Base-by-base conservation (phyloP, 169 alveolate genomes). In the Cryptosporidium tyzzeri region DNA sequence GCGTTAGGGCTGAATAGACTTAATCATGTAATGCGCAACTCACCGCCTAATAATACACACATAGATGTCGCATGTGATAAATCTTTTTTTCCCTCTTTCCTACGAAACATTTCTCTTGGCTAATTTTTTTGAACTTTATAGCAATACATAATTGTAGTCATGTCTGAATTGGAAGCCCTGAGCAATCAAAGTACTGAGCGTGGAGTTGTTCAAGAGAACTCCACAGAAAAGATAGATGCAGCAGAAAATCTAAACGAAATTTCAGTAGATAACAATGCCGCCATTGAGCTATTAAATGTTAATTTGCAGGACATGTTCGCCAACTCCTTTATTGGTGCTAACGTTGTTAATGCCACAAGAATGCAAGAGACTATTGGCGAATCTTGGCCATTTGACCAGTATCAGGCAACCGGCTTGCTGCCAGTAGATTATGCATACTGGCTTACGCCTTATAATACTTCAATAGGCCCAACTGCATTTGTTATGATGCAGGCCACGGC, bases 401-500 rank as follows among this genome's bases (percentile, higher is more conserved):
- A 86, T 35, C 92, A 86, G 31, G 91, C 92, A 23, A 86, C 91
- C 5, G 85, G 85, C 12, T 65, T 86, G 33, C 50, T 73, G 14
- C 92, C 92, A 7, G 92, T 86, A 12, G 92, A 86, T 75, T 86
- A 86, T 75, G 84, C 85, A 14, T 86, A 86, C 75, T 86, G 91
- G 91, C 41, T 67, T n/a, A 68, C 86, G 18, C 86, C 84, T 12
- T 68, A 71, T 44, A 68, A 86, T n/a, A 86, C 92, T 14, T 71
- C 85, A 5, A 70, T 75, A 21, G 92, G 92, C 6, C 86, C 91
- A 33, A 71, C 92, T 35, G 86, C 85, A 70, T 86, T 68, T 41
- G 86, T 86, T 16, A 70, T 70, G 86, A 86, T 86, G 92, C 92
- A 86, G 51, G 73, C 92, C 2, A 69, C 84, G 0, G 92, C 92